Percentiles rank a stretch among this genome's conserved stretches.
Conservation (phyloP, 208 protist genomes). For the Crithidia sp. region DNA sequence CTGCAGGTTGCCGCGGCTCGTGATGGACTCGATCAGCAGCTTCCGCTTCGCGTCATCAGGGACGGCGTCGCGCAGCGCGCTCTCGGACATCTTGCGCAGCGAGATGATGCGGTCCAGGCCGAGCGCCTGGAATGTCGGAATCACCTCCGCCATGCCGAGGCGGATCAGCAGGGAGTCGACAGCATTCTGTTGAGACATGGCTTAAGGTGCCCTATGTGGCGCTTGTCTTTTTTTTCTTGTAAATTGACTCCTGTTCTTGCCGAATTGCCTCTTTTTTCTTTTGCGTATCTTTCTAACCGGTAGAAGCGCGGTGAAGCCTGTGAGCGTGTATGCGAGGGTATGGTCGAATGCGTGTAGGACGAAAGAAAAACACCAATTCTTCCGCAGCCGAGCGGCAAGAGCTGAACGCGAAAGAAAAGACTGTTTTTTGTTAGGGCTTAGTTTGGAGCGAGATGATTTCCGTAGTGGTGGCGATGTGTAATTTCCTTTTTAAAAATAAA, state of each 20-base stretch:
- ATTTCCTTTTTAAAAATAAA: slow-evolving; percentile 15
- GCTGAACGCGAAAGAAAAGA: background rate
- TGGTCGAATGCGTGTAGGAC: too few species aligned
- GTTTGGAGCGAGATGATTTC: slow-evolving; percentile 4
- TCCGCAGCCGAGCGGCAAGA: too few species aligned
- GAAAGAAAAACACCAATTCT: too few species aligned
- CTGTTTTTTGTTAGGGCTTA: slow-evolving; percentile 9
- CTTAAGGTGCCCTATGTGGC: background rate
- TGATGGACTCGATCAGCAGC: slow-evolving; percentile 74
- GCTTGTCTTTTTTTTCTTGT: background rate
- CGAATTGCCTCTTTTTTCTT: background rate
- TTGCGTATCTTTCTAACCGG: too few species aligned
- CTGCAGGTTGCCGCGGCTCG: slow-evolving; percentile 62
- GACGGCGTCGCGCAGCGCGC: slow-evolving; percentile 64
- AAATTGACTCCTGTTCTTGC: background rate
- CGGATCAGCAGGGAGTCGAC: slow-evolving; percentile 81
- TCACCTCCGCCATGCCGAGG: slow-evolving; percentile 75
- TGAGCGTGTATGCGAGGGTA: too few species aligned
- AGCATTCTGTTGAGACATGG: slow-evolving; percentile 44
- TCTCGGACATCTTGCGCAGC: slow-evolving; percentile 76
- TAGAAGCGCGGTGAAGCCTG: too few species aligned
- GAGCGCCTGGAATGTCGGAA: slow-evolving; percentile 74
- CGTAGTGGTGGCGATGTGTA: too few species aligned
- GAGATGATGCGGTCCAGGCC: slow-evolving; percentile 74
- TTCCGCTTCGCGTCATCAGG: slow-evolving; percentile 77